A percentile compares a stretch with the other conserved stretches of the same genome.
Evolutionary conservation across 2,329 filamentous ascomycete species (phyloP).

Genomic region (Colletotrichum liaoningense): DNA sequence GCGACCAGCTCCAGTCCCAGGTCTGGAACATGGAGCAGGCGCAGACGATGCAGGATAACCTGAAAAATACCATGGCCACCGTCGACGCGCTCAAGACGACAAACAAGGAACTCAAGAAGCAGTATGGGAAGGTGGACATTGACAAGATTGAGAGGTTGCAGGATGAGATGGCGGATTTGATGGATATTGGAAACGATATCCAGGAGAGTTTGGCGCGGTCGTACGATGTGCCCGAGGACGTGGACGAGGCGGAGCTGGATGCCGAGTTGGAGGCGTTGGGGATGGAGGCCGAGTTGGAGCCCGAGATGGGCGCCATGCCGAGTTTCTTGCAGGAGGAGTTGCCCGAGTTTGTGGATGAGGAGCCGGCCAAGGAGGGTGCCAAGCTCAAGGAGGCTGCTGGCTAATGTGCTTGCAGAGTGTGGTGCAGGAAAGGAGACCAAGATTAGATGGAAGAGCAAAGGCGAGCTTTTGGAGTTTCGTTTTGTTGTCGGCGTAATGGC

Average conservation of each 20-base stretch:
- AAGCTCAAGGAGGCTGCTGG: conserved; percentile 87
- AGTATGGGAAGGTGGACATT: conserved; percentile 97
- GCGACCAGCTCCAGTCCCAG: conserved; percentile 92
- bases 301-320: conserved; percentile 74
- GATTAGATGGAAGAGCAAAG: background rate
- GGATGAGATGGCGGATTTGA: conserved; percentile 98
- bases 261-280: conserved; percentile 95
- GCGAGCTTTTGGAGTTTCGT: background rate
- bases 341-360: conserved; percentile 93
- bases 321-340: conserved; percentile 91
- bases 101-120: conserved; percentile 89
- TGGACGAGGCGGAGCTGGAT: conserved; percentile 96
- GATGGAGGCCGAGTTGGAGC: conserved; percentile 91
- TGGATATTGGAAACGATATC: conserved; percentile 98
- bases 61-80: conserved; percentile 98
- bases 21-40: conserved; percentile 99
- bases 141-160: conserved; percentile 98
- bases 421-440: background rate
- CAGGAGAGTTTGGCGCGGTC: conserved; percentile 91
- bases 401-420: conserved; percentile 43
- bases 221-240: conserved; percentile 96
- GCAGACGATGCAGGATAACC: conserved; percentile 97
- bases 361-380: conserved; percentile 76
- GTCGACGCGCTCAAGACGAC: conserved; percentile 98
- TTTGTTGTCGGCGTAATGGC: background rate